Base-by-base conservation (phyloP, 306 rosid genomes). In the Gynostemma pentaphyllum region DNA sequence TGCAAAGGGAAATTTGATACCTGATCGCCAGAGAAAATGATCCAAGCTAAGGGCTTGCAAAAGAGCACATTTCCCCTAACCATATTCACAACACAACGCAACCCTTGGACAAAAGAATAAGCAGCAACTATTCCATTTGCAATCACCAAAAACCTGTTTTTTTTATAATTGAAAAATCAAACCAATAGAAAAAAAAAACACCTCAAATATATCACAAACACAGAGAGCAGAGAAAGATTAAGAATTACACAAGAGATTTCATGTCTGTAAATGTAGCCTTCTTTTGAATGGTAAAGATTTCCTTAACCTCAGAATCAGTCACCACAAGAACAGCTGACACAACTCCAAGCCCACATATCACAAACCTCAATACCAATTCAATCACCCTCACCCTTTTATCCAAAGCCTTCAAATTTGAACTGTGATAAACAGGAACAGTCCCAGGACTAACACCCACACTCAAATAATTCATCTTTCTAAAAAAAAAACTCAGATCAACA, bases 371-470 rank as follows among this genome's bases (percentile, higher is more conserved):
- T 22, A 84, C 85, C 79, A 92, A 62, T 63, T 92, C 98, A 0
- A 81, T 80, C 32, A 92, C 72, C 67, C 69, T 86, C 50, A 88
- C 68, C 62, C 79, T 78, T 57, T 79, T 70, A 67, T 86, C 95
- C 7, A 79, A 57, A 7, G 77, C 80, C 66, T 73, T 83, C n/a
- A 67, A 37, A 42, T 75, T 74, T 68, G 86, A 68, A 73, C 36
- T 36, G 36, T 85, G 96, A 51, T 51, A 71, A 13, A 86, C 90
- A 2, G 96, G 82, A 45, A 80, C 89, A 70, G 49, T 80, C 44
- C 96, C 95, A 45, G 95, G 92, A 75, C 95, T 92, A 56, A 86
- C 83, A 62, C 97, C 99, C 0, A 88, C 85, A 32, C 87, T 78
- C 75, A 84, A 53, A 39, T 84, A 78, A 66, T 85, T 88, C 98